These are phyloP conservation scores for Kwoniella mangroviensis DNA, from an alignment of 768 basidiomycete species.

Conservation along the genomic window DNA sequence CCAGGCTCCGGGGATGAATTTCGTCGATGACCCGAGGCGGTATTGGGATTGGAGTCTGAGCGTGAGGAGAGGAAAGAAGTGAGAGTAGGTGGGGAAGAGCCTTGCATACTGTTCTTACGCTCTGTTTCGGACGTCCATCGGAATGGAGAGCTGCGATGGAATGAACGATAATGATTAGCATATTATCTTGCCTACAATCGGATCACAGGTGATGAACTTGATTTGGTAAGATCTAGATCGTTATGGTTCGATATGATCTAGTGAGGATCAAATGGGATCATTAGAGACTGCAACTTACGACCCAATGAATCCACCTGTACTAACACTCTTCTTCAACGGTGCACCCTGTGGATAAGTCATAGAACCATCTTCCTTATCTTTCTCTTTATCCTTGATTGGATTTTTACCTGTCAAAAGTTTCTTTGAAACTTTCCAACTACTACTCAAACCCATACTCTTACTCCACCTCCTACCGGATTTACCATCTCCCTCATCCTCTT, in stretches of 20 bases:
- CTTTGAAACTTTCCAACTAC: slow-evolving; percentile 55
- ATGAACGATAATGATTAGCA: not conserved
- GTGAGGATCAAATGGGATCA: no score
- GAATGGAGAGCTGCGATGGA: slow-evolving; percentile 45
- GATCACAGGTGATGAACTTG: no score
- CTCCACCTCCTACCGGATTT: slow-evolving; percentile 47
- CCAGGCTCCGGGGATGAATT: slow-evolving; percentile 51
- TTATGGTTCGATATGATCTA: no score
- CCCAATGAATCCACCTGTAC: slow-evolving; percentile 56
- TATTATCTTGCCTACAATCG: not conserved
- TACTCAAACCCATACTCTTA: slow-evolving; percentile 40
- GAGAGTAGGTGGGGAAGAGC: slow-evolving; percentile 24
- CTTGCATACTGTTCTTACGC: slow-evolving; percentile 43
- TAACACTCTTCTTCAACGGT: slow-evolving; percentile 55
- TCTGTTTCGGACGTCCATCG: slow-evolving; percentile 47
- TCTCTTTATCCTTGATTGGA: slow-evolving; percentile 28
- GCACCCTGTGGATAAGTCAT: slow-evolving; percentile 31
- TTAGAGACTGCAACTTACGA: slow-evolving; percentile 33
- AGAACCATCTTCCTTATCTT: slow-evolving; percentile 10
- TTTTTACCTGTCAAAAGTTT: slow-evolving; percentile 51
- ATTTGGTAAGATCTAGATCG: no score
- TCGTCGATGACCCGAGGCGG: slow-evolving; percentile 33
- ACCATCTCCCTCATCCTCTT: slow-evolving; percentile 29
- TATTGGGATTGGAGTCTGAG: not conserved
- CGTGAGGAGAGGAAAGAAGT: slow-evolving; percentile 24